A percentile compares a stretch with the other conserved stretches of the same genome.
phyloP scores from a whole-genome alignment of 2,329 filamentous ascomycete species.

The Chrysoporthe austroafricana region DNA sequence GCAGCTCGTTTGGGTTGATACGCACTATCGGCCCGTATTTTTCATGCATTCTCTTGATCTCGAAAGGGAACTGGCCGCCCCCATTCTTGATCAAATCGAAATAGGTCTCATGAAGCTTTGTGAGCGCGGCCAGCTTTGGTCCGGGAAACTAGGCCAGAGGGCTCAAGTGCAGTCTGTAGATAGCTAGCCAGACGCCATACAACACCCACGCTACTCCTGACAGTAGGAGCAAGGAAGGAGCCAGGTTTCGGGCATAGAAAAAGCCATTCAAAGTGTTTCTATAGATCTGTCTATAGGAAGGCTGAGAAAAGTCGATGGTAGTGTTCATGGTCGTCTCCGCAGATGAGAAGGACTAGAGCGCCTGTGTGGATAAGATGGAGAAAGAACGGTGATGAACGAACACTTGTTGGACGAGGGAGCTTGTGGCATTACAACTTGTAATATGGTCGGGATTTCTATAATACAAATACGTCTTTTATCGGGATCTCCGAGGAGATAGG shows the following conservation, averaged over 20 bases:
- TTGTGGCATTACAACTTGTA: neutral
- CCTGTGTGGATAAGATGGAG: neutral
- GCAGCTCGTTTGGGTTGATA: slow-evolving; percentile 30
- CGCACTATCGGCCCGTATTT: slow-evolving; percentile 29
- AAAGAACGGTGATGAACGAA: neutral
- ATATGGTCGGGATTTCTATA: neutral
- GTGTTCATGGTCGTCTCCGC: neutral
- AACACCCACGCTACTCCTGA: neutral
- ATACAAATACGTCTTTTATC: neutral
- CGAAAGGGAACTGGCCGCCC: slow-evolving; percentile 17
- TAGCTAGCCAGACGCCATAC: neutral
- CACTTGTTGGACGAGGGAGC: neutral
- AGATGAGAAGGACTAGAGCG: neutral
- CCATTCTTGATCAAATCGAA: neutral
- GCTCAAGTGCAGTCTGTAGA: slow-evolving; percentile 13
- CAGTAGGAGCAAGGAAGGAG: neutral
- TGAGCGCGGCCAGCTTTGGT: slow-evolving; percentile 11
- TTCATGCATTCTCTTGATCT: slow-evolving; percentile 3
- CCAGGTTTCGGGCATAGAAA: neutral
- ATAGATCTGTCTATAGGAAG: neutral
- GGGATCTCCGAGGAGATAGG: neutral
- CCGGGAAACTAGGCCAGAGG: slow-evolving; percentile 12
- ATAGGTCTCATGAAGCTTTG: slow-evolving; percentile 6
- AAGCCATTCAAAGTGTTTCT: neutral
- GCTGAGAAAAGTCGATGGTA: neutral